phyloP scores from a whole-genome alignment of 306 rosid species.

The Morella rubra region DNA sequence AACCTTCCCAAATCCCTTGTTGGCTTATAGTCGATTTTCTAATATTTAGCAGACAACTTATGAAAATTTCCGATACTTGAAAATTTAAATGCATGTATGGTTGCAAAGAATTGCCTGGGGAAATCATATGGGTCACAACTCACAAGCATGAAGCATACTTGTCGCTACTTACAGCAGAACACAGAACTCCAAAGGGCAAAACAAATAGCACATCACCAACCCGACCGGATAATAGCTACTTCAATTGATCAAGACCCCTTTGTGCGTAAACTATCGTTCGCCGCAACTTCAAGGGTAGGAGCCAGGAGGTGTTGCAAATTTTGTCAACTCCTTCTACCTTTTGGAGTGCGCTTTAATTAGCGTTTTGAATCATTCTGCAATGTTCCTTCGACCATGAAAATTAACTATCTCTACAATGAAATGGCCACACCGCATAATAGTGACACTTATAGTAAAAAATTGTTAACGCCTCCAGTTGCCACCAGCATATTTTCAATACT shows the following conservation, averaged over 20 bases:
- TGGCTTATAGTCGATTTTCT: not conserved
- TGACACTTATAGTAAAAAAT: not conserved
- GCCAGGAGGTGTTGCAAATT: not conserved
- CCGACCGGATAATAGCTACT: no score
- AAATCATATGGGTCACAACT: not conserved
- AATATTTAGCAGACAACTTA: not conserved
- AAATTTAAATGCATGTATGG: not conserved
- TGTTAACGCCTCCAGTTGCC: not conserved
- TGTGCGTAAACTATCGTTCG: not conserved
- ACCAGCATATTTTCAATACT: not conserved
- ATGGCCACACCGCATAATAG: not conserved
- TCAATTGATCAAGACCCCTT: not conserved
- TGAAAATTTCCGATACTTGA: not conserved
- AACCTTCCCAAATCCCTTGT: not conserved
- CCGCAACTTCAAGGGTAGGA: not conserved
- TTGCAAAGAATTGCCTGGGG: not conserved
- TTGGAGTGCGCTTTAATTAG: not conserved
- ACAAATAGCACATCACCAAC: no score
- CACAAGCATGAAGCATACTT: not conserved
- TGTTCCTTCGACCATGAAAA: not conserved
- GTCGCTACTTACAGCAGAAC: not conserved
- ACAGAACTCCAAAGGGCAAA: no score
- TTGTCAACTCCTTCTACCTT: not conserved
- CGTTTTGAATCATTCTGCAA: not conserved
- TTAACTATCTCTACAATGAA: not conserved